Conservation (phyloP, 108 stramenopile genomes). For the Cyclotella atomus region DNA sequence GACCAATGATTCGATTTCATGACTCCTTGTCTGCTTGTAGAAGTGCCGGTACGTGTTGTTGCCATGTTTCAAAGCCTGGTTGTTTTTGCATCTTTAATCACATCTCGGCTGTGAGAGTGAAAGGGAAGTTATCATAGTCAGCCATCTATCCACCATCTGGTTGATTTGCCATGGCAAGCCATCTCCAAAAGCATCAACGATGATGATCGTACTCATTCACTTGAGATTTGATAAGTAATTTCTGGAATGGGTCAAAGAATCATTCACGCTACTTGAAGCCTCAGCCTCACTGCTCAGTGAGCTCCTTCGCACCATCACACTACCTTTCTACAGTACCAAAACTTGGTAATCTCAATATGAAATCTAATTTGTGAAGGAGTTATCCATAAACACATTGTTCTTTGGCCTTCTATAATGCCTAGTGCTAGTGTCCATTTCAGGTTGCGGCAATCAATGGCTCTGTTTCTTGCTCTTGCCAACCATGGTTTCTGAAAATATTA, state of each 20-base stretch:
- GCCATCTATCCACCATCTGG: constrained; percentile 17
- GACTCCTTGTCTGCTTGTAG: constrained; percentile 13
- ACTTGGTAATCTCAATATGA: no score
- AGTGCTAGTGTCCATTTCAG: no score
- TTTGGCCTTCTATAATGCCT: no score
- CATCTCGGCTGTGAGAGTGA: constrained; percentile 10
- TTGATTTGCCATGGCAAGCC: constrained; percentile 28
- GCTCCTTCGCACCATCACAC: no score
- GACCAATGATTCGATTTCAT: constrained; percentile 3
- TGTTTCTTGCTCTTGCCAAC: no score
- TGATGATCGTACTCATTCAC: constrained; percentile 22
- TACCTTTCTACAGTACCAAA: no score
- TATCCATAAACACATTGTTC: no score
- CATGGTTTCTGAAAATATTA: no score
- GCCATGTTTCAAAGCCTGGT: constrained; percentile 6
- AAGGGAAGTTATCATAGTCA: constrained; percentile 25
- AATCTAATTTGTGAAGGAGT: no score
- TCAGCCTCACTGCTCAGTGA: no score
- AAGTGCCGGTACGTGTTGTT: constrained; percentile 2
- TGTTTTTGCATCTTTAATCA: not conserved
- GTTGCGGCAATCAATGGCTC: no score
- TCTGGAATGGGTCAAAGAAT: constrained; percentile 1
- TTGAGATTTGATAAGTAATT: constrained; percentile 2
- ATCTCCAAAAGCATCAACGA: constrained; percentile 26
- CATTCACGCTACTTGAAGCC: no score